phyloP scores from a whole-genome alignment of 345 rosid genomes.

The Lepidium didymum region DNA sequence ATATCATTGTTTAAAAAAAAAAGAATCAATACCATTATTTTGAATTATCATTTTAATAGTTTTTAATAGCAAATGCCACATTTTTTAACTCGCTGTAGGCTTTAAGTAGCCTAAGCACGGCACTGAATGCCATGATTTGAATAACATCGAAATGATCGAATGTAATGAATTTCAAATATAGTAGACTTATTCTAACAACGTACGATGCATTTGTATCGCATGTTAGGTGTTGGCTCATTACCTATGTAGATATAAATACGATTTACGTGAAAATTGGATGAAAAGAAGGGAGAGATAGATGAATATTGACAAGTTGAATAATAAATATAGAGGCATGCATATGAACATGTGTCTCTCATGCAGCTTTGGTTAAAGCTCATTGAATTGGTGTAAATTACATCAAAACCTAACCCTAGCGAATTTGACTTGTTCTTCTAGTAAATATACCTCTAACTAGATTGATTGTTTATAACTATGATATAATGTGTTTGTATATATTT shows the following conservation, averaged over 20 bases:
- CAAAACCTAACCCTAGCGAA: neutral
- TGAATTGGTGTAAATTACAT: constrained; percentile 14
- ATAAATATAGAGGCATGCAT: constrained; percentile 12
- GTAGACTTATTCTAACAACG: constrained; percentile 5
- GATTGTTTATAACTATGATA: neutral
- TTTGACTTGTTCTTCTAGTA: neutral
- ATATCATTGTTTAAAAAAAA: too few relatives aligned
- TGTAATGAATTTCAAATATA: neutral
- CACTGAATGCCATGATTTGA: neutral
- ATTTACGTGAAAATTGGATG: constrained; percentile 12
- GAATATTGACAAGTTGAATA: neutral
- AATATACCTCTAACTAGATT: neutral
- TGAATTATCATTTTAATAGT: too few relatives aligned
- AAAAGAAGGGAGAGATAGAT: neutral
- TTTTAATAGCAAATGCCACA: too few relatives aligned
- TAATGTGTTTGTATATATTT: neutral
- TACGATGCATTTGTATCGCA: constrained; percentile 25
- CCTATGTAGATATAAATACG: neutral
- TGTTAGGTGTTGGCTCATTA: constrained; percentile 18
- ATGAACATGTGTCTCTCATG: constrained; percentile 27
- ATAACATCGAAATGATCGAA: constrained; percentile 13
- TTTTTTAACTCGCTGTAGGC: too few relatives aligned
- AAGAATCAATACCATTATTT: too few relatives aligned
- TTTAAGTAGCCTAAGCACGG: too few relatives aligned
- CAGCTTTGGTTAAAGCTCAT: constrained; percentile 12